These are phyloP conservation scores for Chalciporus pseudorubinellus DNA, from an alignment of 768 basidiomycete genomes.

Conservation along the genomic window DNA sequence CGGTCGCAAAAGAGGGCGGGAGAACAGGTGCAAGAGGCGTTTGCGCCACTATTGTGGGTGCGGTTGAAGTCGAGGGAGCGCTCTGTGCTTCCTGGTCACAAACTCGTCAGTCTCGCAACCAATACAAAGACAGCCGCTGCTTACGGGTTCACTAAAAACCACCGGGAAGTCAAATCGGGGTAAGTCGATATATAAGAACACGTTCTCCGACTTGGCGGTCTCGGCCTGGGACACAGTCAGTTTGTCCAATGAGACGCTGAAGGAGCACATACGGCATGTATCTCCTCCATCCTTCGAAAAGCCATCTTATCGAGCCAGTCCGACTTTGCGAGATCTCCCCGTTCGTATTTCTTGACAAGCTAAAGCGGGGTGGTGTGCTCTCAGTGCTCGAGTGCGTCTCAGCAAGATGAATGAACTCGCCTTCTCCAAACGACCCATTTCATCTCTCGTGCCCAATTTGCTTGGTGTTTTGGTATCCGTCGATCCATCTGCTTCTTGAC, in stretches of 20 bases:
- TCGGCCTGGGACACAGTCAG: slow-evolving; percentile 50
- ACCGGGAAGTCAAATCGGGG: slow-evolving; percentile 98
- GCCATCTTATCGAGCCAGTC: slow-evolving; percentile 95
- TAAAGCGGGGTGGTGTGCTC: slow-evolving; percentile 23
- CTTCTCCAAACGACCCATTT: slow-evolving; percentile 95
- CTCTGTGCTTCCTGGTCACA: slow-evolving; percentile 39
- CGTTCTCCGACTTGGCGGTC: slow-evolving; percentile 84
- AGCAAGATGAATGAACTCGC: slow-evolving; percentile 35
- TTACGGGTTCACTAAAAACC: slow-evolving; percentile 86
- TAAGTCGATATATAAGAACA: slow-evolving; percentile 95
- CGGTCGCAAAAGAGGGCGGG: slow-evolving; percentile 52
- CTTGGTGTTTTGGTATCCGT: slow-evolving; percentile 83
- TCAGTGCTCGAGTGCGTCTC: too few species aligned
- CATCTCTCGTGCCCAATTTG: slow-evolving; percentile 76
- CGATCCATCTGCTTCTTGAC: slow-evolving; percentile 81
- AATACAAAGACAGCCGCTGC: slow-evolving; percentile 21
- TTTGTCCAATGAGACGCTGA: too few species aligned
- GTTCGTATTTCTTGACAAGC: slow-evolving; percentile 94
- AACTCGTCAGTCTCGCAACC: not conserved
- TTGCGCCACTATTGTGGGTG: slow-evolving; percentile 42
- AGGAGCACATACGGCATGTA: slow-evolving; percentile 53
- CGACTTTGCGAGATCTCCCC: slow-evolving; percentile 88
- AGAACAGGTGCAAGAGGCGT: slow-evolving; percentile 40
- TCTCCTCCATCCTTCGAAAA: slow-evolving; percentile 93
- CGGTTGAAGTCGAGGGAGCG: slow-evolving; percentile 40